These are phyloP conservation scores for Kwoniella botswanensis DNA, from an alignment of 768 basidiomycete species.

Conservation along the genomic window DNA sequence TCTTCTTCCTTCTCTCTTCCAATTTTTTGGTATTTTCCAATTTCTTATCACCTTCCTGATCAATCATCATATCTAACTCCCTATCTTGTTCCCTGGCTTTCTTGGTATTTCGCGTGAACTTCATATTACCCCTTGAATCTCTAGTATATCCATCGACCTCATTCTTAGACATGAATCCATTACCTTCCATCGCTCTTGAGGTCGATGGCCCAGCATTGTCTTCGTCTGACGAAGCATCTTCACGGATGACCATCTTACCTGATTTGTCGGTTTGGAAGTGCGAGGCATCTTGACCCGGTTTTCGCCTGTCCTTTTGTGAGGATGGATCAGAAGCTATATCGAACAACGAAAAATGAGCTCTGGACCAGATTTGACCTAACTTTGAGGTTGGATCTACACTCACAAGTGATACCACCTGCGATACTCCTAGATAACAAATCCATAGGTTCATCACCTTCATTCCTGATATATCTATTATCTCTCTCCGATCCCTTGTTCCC, in stretches of 20 bases:
- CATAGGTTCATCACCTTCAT: conserved; percentile 93
- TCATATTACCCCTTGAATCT: conserved; percentile 79
- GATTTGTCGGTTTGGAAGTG: conserved; percentile 82
- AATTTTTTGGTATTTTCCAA: conserved; percentile 58
- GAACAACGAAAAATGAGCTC: background rate
- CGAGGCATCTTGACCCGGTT: conserved; percentile 83
- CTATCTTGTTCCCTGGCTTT: conserved; percentile 78
- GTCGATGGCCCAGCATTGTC: conserved; percentile 51
- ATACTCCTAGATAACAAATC: conserved; percentile 79
- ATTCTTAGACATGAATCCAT: conserved; percentile 80
- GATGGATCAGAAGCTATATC: conserved; percentile 43
- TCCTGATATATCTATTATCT: conserved; percentile 71
- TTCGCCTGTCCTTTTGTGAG: conserved; percentile 61
- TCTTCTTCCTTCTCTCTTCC: conserved; percentile 62
- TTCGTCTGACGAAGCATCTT: conserved; percentile 60
- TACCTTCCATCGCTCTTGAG: conserved; percentile 58
- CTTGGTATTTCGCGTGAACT: conserved; percentile 97
- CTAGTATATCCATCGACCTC: conserved; percentile 90
- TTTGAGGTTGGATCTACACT: conserved; percentile 20
- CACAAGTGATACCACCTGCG: conserved; percentile 59
- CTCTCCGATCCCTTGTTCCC: conserved; percentile 51
- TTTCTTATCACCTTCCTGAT: conserved; percentile 62
- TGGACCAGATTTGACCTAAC: background rate
- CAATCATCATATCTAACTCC: conserved; percentile 74
- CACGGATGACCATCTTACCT: conserved; percentile 55